A percentile compares a stretch with the other conserved stretches of the same genome.
phyloP scores from a whole-genome alignment of 1,284 basidiomycete species.

The Malassezia pachydermatis region DNA sequence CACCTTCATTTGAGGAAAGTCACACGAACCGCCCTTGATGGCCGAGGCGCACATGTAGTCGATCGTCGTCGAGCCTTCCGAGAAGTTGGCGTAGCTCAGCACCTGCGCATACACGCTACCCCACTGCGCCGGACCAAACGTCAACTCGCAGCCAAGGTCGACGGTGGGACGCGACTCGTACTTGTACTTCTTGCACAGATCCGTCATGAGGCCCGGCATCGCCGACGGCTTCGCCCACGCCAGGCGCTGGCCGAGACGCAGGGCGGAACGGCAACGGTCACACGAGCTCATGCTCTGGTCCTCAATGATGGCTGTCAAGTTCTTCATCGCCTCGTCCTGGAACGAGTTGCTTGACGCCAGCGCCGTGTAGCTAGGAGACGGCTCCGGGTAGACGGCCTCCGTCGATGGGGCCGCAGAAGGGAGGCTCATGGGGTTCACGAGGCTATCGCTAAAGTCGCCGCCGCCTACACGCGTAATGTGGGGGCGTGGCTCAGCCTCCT shows the following conservation, averaged over 20 bases:
- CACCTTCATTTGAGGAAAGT: slow-evolving; percentile 22
- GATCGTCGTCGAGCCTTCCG: slow-evolving; percentile 24
- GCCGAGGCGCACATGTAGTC: slow-evolving; percentile 35
- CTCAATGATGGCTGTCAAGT: slow-evolving; percentile 26
- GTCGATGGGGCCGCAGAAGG: slow-evolving; percentile 53
- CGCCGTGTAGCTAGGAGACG: slow-evolving; percentile 26
- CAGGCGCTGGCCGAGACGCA: slow-evolving; percentile 61
- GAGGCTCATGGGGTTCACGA: slow-evolving; percentile 58
- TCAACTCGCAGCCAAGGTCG: slow-evolving; percentile 50
- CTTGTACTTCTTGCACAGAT: slow-evolving; percentile 58
- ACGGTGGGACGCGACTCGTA: slow-evolving; percentile 54
- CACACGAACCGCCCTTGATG: slow-evolving; percentile 20
- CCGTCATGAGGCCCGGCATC: slow-evolving; percentile 56
- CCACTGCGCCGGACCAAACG: slow-evolving; percentile 22
- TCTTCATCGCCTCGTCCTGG: slow-evolving; percentile 49
- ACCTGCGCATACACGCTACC: slow-evolving; percentile 37
- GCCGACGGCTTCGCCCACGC: slow-evolving; percentile 59
- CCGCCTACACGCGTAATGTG: slow-evolving; percentile 31
- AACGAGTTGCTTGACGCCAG: slow-evolving; percentile 50
- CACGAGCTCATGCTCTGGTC: slow-evolving; percentile 52
- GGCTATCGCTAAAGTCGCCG: slow-evolving; percentile 51
- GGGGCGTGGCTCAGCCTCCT: slow-evolving; percentile 31
- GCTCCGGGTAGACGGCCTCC: slow-evolving; percentile 32
- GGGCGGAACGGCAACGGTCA: slow-evolving; percentile 57
- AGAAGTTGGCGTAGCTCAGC: slow-evolving; percentile 40